phyloP scores from a whole-genome alignment of 176 grass and related monocot species.

The Pontederia paniculata region DNA sequence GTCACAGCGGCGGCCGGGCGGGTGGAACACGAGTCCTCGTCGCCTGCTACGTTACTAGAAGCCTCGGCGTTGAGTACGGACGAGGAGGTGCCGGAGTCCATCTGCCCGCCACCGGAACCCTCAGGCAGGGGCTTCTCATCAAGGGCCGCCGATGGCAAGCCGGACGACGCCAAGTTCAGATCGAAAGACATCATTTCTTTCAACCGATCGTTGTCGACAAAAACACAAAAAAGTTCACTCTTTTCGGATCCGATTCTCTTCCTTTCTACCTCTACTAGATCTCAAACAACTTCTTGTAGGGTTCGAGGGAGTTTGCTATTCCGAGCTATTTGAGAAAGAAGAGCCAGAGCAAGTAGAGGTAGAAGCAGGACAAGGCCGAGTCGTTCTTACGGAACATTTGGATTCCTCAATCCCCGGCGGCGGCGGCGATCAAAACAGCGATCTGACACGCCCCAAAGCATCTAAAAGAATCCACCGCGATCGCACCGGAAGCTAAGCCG shows the following conservation, averaged over 20 bases:
- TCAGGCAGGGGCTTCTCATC: conserved; percentile 23
- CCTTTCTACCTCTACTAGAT: background rate
- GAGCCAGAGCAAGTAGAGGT: conserved; percentile 92
- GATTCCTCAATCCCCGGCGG: conserved; percentile 3
- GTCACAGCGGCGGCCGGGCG: conserved; percentile 12
- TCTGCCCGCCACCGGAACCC: conserved; percentile 12
- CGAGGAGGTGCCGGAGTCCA: conserved; percentile 61
- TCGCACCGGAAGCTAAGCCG: background rate
- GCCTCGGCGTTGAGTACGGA: conserved; percentile 74
- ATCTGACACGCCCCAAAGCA: background rate
- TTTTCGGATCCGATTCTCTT: conserved; percentile 8
- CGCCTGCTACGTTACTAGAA: conserved; percentile 25
- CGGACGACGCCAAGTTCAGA: conserved; percentile 56
- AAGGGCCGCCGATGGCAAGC: conserved; percentile 5
- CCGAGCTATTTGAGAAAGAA: conserved; percentile 56
- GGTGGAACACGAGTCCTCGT: conserved; percentile 72
- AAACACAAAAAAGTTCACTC: background rate
- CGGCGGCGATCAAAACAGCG: background rate
- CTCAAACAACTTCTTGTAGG: background rate
- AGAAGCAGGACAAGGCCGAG: conserved; percentile 83
- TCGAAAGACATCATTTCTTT: conserved; percentile 25
- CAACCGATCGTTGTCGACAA: background rate
- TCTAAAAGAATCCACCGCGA: background rate
- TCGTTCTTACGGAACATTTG: conserved; percentile 95
- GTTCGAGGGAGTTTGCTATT: background rate